A percentile compares a stretch with the other conserved stretches of the same genome.
Evolutionary conservation across 208 protist genomes (phyloP).

Genomic region (Leishmania braziliensis): DNA sequence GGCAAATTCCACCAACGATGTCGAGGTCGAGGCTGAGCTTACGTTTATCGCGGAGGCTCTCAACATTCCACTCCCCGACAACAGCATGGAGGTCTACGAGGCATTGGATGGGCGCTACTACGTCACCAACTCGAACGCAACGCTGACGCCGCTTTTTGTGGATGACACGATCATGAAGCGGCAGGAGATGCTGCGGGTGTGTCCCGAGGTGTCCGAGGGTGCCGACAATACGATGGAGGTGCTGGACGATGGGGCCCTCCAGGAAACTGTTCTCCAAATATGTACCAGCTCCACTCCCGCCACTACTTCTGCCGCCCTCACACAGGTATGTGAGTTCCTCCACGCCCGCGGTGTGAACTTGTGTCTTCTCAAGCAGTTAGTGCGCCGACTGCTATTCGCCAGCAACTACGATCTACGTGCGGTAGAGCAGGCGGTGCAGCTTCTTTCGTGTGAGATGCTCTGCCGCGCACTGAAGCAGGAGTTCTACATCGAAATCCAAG

Average conservation of each 20-base stretch:
- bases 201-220: constrained; percentile 48
- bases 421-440: constrained; percentile 27
- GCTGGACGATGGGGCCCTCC: constrained; percentile 39
- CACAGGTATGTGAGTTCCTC: constrained; percentile 36
- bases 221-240: constrained; percentile 60
- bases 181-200: constrained; percentile 75
- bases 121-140: constrained; percentile 78
- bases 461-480: constrained; percentile 79
- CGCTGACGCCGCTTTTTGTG: constrained; percentile 68
- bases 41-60: constrained; percentile 77
- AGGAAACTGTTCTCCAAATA: constrained; percentile 42
- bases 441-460: constrained; percentile 76
- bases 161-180: constrained; percentile 83
- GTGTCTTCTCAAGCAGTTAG: constrained; percentile 78
- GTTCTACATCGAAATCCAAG: constrained; percentile 84
- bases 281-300: constrained; percentile 21
- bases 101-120: constrained; percentile 82
- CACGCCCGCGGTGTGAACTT: constrained; percentile 81
- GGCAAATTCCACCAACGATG: constrained; percentile 55
- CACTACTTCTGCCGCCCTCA: constrained; percentile 5
- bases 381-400: constrained; percentile 27
- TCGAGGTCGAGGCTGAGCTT: constrained; percentile 77
- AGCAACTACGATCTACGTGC: constrained; percentile 15
- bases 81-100: constrained; percentile 78
- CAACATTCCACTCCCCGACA: constrained; percentile 62